Evolutionary conservation across 345 rosid species (phyloP).

Genomic region (Durio zibethinus): DNA sequence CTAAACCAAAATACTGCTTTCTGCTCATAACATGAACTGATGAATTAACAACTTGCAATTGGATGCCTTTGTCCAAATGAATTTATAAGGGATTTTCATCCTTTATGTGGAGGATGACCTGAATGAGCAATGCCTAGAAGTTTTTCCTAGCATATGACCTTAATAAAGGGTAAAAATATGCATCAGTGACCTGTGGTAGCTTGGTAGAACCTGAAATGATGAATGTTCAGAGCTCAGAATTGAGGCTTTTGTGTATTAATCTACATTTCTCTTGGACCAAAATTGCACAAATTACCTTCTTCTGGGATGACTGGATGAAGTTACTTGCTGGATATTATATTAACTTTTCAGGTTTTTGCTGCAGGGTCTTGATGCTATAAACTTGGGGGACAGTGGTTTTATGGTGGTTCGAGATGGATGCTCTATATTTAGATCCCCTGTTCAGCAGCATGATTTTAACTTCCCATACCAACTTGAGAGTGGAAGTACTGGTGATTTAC

Average conservation of each 20-base stretch:
- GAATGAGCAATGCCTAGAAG: neutral
- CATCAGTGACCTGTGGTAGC: neutral
- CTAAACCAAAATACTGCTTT: neutral
- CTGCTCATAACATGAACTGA: neutral
- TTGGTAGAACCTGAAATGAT: neutral
- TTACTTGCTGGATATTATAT: neutral
- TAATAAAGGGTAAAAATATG: neutral
- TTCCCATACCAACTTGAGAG: constrained; percentile 90
- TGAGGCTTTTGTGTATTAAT: neutral
- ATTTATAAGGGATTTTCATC: neutral
- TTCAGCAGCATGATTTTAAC: constrained; percentile 93
- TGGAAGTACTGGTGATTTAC: constrained; percentile 80
- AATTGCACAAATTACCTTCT: neutral
- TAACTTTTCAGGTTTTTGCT: neutral
- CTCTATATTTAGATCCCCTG: constrained; percentile 88
- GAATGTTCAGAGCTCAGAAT: neutral
- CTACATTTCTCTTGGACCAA: neutral
- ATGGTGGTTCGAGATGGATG: constrained; percentile 95
- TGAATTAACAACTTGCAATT: neutral
- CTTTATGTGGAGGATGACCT: neutral
- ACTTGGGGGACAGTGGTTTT: constrained; percentile 98
- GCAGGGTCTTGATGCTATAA: constrained; percentile 76
- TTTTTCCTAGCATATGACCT: neutral
- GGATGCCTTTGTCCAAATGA: neutral
- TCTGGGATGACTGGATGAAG: neutral